phyloP scores from a whole-genome alignment of 2,329 filamentous ascomycete genomes.

The Penicillium hordei region DNA sequence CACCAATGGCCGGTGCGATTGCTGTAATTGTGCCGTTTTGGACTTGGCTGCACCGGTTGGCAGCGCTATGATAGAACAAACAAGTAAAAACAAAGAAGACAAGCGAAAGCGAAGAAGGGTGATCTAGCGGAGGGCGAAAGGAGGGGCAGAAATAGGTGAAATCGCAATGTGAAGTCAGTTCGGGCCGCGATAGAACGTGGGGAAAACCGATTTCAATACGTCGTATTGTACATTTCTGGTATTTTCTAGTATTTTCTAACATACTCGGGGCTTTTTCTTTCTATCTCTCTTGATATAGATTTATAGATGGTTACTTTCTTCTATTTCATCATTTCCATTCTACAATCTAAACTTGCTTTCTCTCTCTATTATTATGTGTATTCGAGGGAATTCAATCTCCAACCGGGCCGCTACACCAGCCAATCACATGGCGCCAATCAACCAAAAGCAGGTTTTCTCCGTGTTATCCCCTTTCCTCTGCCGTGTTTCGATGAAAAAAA shows the following conservation, averaged over 20 bases:
- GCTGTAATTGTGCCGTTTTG: constrained; percentile 15
- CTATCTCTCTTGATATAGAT: neutral
- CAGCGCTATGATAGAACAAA: neutral
- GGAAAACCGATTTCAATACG: constrained; percentile 1
- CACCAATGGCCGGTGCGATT: constrained; percentile 24
- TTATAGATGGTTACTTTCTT: neutral
- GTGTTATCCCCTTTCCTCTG: neutral
- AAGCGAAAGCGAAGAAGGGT: neutral
- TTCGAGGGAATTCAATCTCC: constrained; percentile 8
- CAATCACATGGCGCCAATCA: constrained; percentile 16
- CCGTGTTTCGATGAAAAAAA: neutral
- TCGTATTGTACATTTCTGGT: neutral
- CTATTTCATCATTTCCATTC: neutral
- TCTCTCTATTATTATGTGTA: neutral
- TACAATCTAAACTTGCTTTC: neutral
- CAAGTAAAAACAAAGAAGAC: neutral
- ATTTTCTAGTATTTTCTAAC: neutral
- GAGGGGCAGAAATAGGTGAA: constrained; percentile 11
- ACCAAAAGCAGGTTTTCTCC: constrained; percentile 26
- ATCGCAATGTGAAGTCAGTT: constrained; percentile 13
- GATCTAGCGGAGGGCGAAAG: constrained; percentile 3
- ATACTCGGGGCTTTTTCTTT: neutral
- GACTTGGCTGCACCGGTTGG: neutral
- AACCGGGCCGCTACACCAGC: constrained; percentile 22
- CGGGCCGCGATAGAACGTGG: constrained; percentile 10